Evolutionary conservation across 768 basidiomycete species (phyloP), one percentile per base, ranked within the genome.

Genomic region (Myochromella boudieri): DNA sequence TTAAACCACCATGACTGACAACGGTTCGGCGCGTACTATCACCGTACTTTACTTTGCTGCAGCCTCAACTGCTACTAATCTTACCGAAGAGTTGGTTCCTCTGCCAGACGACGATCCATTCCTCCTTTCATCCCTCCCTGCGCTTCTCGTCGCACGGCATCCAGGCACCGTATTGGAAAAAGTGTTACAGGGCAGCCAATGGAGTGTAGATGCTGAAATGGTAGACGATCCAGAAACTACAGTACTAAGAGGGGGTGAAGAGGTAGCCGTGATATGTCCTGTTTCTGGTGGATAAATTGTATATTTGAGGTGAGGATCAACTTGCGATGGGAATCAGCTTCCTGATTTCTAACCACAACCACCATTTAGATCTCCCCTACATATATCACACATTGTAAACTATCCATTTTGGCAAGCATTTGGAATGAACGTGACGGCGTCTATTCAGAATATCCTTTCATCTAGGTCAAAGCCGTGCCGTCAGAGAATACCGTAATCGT

Each of bases 191-290:
- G 66, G 71, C 25, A 84, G 83, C 54, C 77, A 77, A 60, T 91
- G 90, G 88, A 88, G 88, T 57, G 86, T 91, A 10, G 70, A 91
- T 57, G 84, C 76, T 42, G 87, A 88, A 66, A 91, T 91, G 86
- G 75, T 89, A 1, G 80, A 84, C 10, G 72, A 83, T 49, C 74
- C 75, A 2, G 66, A 69, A n/a, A 49, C 51, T 1, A 66, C 78
- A 15, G 47, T 68, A 10, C 62, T 92, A 37, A 72, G 64, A 36
- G 85, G 86, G 9, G 88, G 87, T 17, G 87, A 91, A 62, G 84
- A 87, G 56, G 78, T 91, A 6, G 87, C 83, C 11, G 74, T 91
- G 20, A 91, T 92, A 33, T 85, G 85, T 54, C 89, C 87, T 7
- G 88, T 91, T 0, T 88, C 86, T 42, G 90, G 91, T 4, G 89